These are phyloP conservation scores for Pythium rishiriense DNA, from an alignment of 352 stramenopile genomes.

Conservation along the genomic window DNA sequence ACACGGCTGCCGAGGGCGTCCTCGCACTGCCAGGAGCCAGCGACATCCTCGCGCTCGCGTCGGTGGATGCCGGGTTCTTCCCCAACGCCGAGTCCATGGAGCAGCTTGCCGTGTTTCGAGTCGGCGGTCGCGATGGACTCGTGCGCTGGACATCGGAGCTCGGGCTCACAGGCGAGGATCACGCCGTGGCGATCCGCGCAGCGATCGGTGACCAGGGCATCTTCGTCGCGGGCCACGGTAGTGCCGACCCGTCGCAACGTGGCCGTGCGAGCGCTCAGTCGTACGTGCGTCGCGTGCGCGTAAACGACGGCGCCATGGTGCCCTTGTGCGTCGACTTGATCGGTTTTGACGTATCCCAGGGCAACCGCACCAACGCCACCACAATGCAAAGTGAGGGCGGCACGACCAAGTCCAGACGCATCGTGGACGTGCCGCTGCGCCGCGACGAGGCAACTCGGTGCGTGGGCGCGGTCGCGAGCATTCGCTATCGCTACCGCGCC, in stretches of 20 bases:
- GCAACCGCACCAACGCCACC: neutral
- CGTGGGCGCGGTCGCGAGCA: neutral
- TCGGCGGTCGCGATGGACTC: conserved; percentile 13
- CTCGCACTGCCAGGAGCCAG: neutral
- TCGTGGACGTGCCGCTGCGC: conserved; percentile 10
- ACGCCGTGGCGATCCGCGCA: conserved; percentile 8
- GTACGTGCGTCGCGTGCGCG: conserved; percentile 5
- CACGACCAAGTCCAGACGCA: neutral
- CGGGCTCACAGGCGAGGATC: conserved; percentile 20
- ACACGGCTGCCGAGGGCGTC: conserved; percentile 8
- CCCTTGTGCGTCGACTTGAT: conserved; percentile 18
- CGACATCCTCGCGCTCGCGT: conserved; percentile 1
- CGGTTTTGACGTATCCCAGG: conserved; percentile 7
- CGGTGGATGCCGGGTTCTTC: conserved; percentile 20
- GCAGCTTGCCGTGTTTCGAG: conserved; percentile 13
- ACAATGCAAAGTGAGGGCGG: neutral
- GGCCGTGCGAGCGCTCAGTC: conserved; percentile 11
- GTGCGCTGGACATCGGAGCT: conserved; percentile 30
- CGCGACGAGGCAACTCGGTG: conserved; percentile 1
- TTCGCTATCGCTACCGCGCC: conserved; percentile 6
- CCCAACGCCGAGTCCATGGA: conserved; percentile 22
- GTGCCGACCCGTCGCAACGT: conserved; percentile 10
- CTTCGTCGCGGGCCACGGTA: conserved; percentile 17
- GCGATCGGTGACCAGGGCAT: neutral
- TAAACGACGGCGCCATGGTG: neutral